Conservation (phyloP, 2,329 filamentous ascomycete genomes). For the Fusarium sarcochroum region DNA sequence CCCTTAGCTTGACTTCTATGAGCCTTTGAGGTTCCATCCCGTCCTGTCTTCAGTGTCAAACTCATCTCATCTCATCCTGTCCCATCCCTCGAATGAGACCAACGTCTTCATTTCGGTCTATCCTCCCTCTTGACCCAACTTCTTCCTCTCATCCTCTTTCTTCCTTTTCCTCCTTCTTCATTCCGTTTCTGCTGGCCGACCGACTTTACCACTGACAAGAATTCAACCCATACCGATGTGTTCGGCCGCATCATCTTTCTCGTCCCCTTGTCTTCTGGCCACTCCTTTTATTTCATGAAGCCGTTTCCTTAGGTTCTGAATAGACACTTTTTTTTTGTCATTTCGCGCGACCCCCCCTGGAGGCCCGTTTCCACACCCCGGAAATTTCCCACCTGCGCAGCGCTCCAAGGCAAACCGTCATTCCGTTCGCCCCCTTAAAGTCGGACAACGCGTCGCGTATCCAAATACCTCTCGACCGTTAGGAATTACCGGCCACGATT, state of each 20-base stretch:
- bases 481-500: slow-evolving; percentile 34
- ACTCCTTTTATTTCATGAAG: slow-evolving; percentile 50
- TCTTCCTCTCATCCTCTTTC: slow-evolving; percentile 7
- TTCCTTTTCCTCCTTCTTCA: slow-evolving; percentile 9
- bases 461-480: slow-evolving; percentile 34
- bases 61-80: slow-evolving; percentile 38
- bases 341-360: slow-evolving; percentile 42
- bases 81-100: slow-evolving; percentile 33
- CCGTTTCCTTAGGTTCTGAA: slow-evolving; percentile 42
- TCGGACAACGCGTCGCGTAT: slow-evolving; percentile 54
- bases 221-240: slow-evolving; percentile 49
- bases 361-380: slow-evolving; percentile 44
- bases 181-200: slow-evolving; percentile 28
- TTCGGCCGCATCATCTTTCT: slow-evolving; percentile 49
- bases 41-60: slow-evolving; percentile 31
- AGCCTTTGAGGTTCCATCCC: slow-evolving; percentile 32
- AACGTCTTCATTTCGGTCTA: slow-evolving; percentile 28
- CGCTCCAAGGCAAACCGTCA: slow-evolving; percentile 39
- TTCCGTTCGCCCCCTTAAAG: slow-evolving; percentile 48
- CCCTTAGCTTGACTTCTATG: slow-evolving; percentile 7
- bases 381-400: slow-evolving; percentile 44
- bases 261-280: slow-evolving; percentile 41
- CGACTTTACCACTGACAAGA: slow-evolving; percentile 30
- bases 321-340: slow-evolving; percentile 35
- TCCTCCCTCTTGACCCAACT: slow-evolving; percentile 24